These are phyloP conservation scores for Panellus pusillus DNA, from an alignment of 768 basidiomycete genomes.

Conservation along the genomic window DNA sequence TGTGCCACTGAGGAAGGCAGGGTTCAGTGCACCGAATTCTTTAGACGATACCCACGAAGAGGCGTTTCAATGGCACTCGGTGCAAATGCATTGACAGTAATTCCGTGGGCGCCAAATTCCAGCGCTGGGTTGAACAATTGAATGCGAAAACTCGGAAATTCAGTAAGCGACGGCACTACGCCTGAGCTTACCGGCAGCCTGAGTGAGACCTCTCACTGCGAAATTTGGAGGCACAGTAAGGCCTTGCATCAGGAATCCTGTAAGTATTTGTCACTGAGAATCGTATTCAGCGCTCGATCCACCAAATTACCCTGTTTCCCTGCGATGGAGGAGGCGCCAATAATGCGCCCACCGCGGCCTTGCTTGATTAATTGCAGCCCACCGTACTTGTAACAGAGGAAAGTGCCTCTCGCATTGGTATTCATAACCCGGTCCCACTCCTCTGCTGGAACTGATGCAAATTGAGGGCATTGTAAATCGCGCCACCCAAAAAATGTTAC, in stretches of 20 bases:
- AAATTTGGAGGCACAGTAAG: constrained; percentile 43
- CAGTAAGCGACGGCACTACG: not conserved
- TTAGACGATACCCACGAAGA: constrained; percentile 6
- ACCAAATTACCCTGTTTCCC: constrained; percentile 36
- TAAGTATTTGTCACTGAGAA: not conserved
- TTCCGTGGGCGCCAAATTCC: constrained; percentile 29
- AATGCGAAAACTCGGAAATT: not conserved
- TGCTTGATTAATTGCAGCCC: constrained; percentile 40
- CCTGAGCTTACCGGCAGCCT: constrained; percentile 31
- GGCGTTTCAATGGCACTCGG: constrained; percentile 23
- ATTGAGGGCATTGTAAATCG: not conserved
- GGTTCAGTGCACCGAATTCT: not conserved
- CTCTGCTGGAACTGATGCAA: constrained; percentile 17
- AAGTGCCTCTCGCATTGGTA: constrained; percentile 33
- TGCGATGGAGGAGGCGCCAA: constrained; percentile 38
- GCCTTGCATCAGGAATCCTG: constrained; percentile 14
- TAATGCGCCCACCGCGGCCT: constrained; percentile 41
- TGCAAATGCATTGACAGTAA: constrained; percentile 31
- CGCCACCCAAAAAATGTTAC: too few relatives aligned
- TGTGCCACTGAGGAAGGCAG: not conserved
- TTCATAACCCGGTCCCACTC: constrained; percentile 27
- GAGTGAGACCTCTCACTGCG: constrained; percentile 44
- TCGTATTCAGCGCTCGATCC: too few relatives aligned
- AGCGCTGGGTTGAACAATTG: constrained; percentile 23
- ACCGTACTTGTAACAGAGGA: constrained; percentile 39